Percentiles rank a stretch among this genome's conserved stretches.
Conservation (phyloP, 2,329 filamentous ascomycete species). For the Fusarium bulbicola region DNA sequence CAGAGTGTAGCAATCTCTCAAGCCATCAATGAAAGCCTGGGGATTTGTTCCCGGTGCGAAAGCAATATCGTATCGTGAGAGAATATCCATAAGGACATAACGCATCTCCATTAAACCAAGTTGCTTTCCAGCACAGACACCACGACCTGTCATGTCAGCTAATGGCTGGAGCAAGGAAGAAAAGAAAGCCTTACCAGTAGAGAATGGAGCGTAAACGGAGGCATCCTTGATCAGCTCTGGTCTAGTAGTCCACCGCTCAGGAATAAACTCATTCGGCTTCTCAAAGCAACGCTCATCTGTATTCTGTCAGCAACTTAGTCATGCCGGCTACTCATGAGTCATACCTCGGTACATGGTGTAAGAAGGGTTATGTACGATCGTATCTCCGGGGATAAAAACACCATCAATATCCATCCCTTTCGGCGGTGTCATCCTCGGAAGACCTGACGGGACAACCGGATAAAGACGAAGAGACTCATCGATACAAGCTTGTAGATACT, state of each 20-base stretch:
- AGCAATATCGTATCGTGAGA: constrained; percentile 9
- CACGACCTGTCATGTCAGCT: constrained; percentile 5
- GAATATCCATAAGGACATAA: constrained; percentile 9
- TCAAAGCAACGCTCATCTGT: constrained; percentile 22
- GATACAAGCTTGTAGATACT: constrained; percentile 31
- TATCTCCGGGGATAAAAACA: constrained; percentile 13
- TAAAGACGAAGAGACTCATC: constrained; percentile 29
- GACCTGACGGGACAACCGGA: constrained; percentile 15
- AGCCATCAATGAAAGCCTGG: not conserved
- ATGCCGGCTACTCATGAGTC: too few species aligned
- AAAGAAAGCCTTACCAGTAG: not conserved
- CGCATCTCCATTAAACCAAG: constrained; percentile 33
- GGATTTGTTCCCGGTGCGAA: not conserved
- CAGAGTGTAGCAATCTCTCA: constrained; percentile 25
- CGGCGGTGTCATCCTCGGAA: constrained; percentile 9
- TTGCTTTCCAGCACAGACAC: constrained; percentile 30
- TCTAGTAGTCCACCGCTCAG: constrained; percentile 25
- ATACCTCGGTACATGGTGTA: constrained; percentile 24
- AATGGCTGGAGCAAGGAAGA: too few species aligned
- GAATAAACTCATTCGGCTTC: constrained; percentile 21
- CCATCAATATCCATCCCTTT: constrained; percentile 1
- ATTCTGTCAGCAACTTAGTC: not conserved
- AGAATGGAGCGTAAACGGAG: constrained; percentile 18
- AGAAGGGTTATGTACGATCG: not conserved
- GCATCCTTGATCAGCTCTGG: constrained; percentile 16